Percentiles rank a stretch among this genome's conserved stretches.
phyloP scores from a whole-genome alignment of 768 basidiomycete genomes.

The Roridomyces roridus region DNA sequence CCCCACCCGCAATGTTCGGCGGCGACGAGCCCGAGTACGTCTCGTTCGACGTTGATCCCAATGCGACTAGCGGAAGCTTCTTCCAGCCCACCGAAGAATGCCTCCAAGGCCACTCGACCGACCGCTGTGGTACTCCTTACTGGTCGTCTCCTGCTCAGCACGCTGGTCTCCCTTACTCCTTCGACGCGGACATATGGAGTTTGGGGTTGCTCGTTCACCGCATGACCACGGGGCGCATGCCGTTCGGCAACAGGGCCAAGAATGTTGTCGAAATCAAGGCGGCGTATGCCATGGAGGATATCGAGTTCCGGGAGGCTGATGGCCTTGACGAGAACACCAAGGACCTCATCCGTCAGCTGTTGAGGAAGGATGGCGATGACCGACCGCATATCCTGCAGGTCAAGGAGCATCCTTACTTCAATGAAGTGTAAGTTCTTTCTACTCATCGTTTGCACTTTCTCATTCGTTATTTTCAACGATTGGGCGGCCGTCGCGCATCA shows the following conservation, averaged over 20 bases:
- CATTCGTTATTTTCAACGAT: background rate
- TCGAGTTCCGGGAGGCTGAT: background rate
- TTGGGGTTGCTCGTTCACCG: constrained; percentile 73
- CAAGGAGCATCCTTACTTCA: constrained; percentile 8
- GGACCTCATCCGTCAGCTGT: background rate
- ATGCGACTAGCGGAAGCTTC: constrained; percentile 1
- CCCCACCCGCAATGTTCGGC: background rate
- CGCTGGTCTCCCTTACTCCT: constrained; percentile 23
- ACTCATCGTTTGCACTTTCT: no score
- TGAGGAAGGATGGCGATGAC: background rate
- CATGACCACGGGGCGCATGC: constrained; percentile 59
- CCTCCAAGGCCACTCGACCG: constrained; percentile 1
- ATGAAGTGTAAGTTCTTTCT: background rate
- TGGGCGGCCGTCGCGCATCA: constrained; percentile 1
- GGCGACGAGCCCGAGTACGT: background rate
- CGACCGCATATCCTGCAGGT: background rate
- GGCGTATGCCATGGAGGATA: background rate
- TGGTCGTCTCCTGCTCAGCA: constrained; percentile 29
- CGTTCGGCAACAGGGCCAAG: background rate
- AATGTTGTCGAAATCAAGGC: background rate
- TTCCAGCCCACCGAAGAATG: background rate
- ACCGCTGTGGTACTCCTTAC: constrained; percentile 27
- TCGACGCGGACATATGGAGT: constrained; percentile 68
- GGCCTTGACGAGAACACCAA: background rate
- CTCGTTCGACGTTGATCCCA: constrained; percentile 3